Evolutionary conservation across 805 yeast species (phyloP).

Genomic region (Cyberlindnera xylosilytica): DNA sequence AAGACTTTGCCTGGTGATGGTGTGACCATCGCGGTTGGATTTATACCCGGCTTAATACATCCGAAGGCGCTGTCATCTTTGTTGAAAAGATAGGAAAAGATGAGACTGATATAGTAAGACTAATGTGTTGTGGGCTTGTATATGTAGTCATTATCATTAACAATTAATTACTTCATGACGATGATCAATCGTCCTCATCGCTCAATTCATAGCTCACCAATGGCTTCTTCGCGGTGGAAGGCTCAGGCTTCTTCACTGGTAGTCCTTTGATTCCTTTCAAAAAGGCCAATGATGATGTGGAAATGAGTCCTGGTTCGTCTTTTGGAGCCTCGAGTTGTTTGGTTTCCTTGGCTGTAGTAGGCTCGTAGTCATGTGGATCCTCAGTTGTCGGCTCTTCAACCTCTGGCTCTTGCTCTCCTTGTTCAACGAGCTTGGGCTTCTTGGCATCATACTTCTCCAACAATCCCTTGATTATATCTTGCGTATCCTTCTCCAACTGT

Average conservation of each 20-base stretch:
- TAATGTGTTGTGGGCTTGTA: background rate
- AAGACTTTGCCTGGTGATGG: no score
- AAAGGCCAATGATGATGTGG: constrained; percentile 8
- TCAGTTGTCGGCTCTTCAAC: constrained; percentile 2
- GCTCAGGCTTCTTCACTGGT: constrained; percentile 4
- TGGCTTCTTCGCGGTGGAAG: constrained; percentile 1
- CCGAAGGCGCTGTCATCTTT: no score
- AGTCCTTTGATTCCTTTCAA: constrained; percentile 2
- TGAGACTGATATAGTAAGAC: no score
- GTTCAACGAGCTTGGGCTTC: constrained; percentile 19
- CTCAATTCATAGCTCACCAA: constrained; percentile 12
- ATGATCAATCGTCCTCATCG: constrained; percentile 7
- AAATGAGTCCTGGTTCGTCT: constrained; percentile 1
- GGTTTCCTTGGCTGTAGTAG: background rate
- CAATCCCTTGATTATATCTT: constrained; percentile 43
- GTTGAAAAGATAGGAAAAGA: no score
- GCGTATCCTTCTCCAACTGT: constrained; percentile 26
- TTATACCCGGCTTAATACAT: no score
- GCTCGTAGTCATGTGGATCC: no score
- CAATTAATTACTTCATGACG: background rate
- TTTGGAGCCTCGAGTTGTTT: constrained; percentile 18
- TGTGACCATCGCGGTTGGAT: no score
- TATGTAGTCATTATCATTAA: background rate
- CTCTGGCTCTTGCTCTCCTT: constrained; percentile 22
- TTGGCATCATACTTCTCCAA: constrained; percentile 33